Evolutionary conservation across 805 yeast species (phyloP).

Genomic region (Candida tammaniensis): DNA sequence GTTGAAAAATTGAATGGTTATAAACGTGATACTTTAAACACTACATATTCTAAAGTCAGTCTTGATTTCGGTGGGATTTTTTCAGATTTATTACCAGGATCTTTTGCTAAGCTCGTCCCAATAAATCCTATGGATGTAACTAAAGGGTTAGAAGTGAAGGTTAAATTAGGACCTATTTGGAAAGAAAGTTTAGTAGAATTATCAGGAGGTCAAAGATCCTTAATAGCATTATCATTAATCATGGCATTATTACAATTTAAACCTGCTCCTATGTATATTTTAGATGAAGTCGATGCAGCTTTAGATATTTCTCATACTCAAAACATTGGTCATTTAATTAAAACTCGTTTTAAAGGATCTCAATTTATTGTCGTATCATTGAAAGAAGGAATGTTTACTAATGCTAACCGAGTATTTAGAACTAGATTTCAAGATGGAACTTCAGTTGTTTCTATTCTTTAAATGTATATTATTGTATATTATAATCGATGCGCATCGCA

Average conservation of each 20-base stretch:
- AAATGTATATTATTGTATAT: no score
- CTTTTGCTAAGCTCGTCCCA: slow-evolving; percentile 86
- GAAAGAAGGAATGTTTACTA: slow-evolving; percentile 97
- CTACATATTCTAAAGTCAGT: slow-evolving; percentile 85
- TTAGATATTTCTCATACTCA: slow-evolving; percentile 95
- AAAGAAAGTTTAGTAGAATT: slow-evolving; percentile 91
- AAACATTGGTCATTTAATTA: slow-evolving; percentile 93
- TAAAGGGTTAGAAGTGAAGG: slow-evolving; percentile 86
- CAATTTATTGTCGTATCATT: slow-evolving; percentile 95
- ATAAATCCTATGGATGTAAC: slow-evolving; percentile 79
- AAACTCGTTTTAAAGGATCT: slow-evolving; percentile 91
- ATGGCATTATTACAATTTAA: slow-evolving; percentile 89
- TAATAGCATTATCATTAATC: slow-evolving; percentile 88
- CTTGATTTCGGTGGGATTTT: slow-evolving; percentile 88
- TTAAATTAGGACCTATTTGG: slow-evolving; percentile 90
- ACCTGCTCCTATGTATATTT: slow-evolving; percentile 98
- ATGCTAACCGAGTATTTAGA: slow-evolving; percentile 91
- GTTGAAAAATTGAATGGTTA: slow-evolving; percentile 79
- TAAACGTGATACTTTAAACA: slow-evolving; percentile 75
- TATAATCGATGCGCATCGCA: no score
- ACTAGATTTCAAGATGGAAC: slow-evolving; percentile 97
- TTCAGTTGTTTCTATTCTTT: slow-evolving; percentile 74
- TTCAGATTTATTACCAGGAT: slow-evolving; percentile 82
- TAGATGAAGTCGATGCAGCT: slow-evolving; percentile 99
- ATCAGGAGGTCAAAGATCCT: slow-evolving; percentile 95